Percentiles rank a stretch among this genome's conserved stretches.
Evolutionary conservation across 257 asterid genomes (phyloP).

Genomic region (Solanum ossicruentum): DNA sequence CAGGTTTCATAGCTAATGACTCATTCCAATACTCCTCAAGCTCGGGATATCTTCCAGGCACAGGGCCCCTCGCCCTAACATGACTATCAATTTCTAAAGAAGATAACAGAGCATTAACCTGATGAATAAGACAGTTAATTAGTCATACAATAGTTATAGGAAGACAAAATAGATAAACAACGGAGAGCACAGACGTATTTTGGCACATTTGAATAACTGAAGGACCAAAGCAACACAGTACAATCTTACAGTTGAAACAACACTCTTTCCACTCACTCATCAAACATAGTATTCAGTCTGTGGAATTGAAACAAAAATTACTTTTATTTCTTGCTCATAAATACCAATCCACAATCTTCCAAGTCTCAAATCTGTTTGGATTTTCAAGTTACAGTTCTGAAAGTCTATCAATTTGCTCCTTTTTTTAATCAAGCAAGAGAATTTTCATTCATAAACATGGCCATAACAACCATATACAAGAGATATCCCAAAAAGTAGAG

Average conservation of each 20-base stretch:
- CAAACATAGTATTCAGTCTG: background rate
- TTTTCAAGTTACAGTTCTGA: background rate
- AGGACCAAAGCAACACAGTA: background rate
- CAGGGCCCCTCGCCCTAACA: slow-evolving; percentile 56
- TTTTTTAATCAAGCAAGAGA: background rate
- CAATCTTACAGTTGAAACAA: background rate
- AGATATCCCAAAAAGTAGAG: background rate
- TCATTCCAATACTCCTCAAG: slow-evolving; percentile 93
- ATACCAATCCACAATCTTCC: background rate
- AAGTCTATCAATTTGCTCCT: background rate
- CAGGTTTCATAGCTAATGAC: slow-evolving; percentile 64
- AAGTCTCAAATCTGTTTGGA: background rate
- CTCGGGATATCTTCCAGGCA: slow-evolving; percentile 67
- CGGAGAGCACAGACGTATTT: background rate
- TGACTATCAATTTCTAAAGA: slow-evolving; percentile 83
- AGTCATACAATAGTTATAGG: background rate
- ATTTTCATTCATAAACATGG: background rate
- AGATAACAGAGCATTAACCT: slow-evolving; percentile 86
- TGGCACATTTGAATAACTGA: background rate
- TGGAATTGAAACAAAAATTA: background rate
- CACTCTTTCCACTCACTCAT: background rate
- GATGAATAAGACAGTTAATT: slow-evolving; percentile 9
- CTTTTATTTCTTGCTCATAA: background rate
- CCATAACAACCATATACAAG: background rate
- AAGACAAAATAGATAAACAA: background rate